phyloP scores from a whole-genome alignment of 2,329 filamentous ascomycete species.

The Xylariaceae sp. region DNA sequence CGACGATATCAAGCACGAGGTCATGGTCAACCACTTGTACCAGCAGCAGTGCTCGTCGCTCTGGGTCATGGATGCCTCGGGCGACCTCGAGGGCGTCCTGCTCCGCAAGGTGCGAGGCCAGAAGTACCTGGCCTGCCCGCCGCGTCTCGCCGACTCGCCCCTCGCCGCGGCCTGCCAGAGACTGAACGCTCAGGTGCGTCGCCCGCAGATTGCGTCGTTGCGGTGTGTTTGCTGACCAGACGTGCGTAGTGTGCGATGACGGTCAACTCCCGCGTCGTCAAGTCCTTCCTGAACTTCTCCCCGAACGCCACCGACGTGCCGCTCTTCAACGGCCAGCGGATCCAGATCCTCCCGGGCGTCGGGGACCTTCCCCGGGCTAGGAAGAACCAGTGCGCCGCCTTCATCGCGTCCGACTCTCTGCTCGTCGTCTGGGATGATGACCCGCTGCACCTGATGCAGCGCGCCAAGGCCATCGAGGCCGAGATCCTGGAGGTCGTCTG shows the following conservation, averaged over 20 bases:
- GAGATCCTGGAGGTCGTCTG: conserved; percentile 74
- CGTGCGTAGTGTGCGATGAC: conserved; percentile 68
- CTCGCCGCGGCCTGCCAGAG: conserved; percentile 58
- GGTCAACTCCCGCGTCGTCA: conserved; percentile 71
- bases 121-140: conserved; percentile 66
- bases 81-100: conserved; percentile 64
- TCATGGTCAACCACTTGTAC: conserved; percentile 78
- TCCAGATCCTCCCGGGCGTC: conserved; percentile 67
- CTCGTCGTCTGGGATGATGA: conserved; percentile 81
- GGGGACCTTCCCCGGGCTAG: conserved; percentile 62
- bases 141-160: conserved; percentile 51
- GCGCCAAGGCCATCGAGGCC: conserved; percentile 65
- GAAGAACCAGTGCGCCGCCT: conserved; percentile 75
- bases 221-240: not conserved
- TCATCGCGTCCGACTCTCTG: conserved; percentile 62
- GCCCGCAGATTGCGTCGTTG: not conserved
- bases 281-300: conserved; percentile 66
- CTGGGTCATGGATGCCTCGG: conserved; percentile 64
- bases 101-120: conserved; percentile 56
- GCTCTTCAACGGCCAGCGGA: conserved; percentile 65
- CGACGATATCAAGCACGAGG: conserved; percentile 71
- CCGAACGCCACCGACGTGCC: conserved; percentile 69
- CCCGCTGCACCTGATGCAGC: conserved; percentile 58
- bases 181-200: conserved; percentile 62
- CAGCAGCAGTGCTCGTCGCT: conserved; percentile 69